Conservation (phyloP, 2,329 filamentous ascomycete genomes). For the Colletotrichum sp. region DNA sequence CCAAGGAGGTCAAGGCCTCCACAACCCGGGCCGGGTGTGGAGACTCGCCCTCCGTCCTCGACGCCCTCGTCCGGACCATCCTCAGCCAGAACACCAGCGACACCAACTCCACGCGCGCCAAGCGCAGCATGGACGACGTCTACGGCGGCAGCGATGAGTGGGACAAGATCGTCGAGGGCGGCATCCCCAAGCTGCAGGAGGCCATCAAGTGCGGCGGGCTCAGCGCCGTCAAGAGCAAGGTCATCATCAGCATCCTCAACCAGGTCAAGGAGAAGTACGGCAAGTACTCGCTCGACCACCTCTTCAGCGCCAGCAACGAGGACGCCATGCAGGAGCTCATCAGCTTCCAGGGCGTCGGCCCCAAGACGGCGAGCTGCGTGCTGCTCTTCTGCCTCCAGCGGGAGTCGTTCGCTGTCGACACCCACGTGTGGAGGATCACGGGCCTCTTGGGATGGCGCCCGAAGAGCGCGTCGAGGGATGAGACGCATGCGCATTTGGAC, state of each 20-base stretch:
- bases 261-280: conserved; percentile 60
- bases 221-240: conserved; percentile 73
- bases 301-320: conserved; percentile 46
- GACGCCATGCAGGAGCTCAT: conserved; percentile 57
- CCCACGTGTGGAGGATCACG: conserved; percentile 56
- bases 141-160: conserved; percentile 50
- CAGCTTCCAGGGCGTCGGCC: conserved; percentile 55
- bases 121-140: conserved; percentile 47
- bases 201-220: conserved; percentile 77
- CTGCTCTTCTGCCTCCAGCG: conserved; percentile 55
- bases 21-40: conserved; percentile 68
- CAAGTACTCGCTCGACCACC: conserved; percentile 52
- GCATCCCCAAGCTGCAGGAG: conserved; percentile 47
- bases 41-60: conserved; percentile 54
- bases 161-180: conserved; percentile 45
- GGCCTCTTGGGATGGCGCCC: conserved; percentile 57
- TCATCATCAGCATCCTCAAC: conserved; percentile 72
- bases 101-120: conserved; percentile 64
- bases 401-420: conserved; percentile 58
- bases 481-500: conserved; percentile 56
- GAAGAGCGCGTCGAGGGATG: conserved; percentile 41
- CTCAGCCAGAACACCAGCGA: conserved; percentile 60
- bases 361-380: conserved; percentile 60
- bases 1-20: conserved; percentile 66
- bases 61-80: conserved; percentile 57